Evolutionary conservation across 1,139 yeast species (phyloP).

Genomic region (Yamadazyma jaroonii): DNA sequence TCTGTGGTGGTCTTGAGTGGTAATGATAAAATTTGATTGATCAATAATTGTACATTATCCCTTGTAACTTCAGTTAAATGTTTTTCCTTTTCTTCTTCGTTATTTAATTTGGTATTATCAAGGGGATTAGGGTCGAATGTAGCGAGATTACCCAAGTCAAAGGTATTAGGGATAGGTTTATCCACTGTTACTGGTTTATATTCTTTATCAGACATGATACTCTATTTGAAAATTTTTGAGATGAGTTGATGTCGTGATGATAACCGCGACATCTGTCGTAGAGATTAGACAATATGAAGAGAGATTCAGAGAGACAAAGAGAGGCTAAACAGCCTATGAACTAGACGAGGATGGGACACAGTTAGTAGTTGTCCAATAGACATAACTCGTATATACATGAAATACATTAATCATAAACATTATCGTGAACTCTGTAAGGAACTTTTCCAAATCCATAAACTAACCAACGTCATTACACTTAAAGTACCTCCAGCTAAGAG

Average conservation of each 20-base stretch:
- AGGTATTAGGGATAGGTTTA: constrained; percentile 81
- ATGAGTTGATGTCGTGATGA: constrained; percentile 2
- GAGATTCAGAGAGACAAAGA: no score
- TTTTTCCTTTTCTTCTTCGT: constrained; percentile 56
- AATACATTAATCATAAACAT: neutral
- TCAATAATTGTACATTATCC: constrained; percentile 87
- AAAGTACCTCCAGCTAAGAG: constrained; percentile 66
- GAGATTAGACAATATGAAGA: neutral
- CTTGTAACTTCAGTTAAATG: constrained; percentile 70
- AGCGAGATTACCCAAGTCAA: constrained; percentile 83
- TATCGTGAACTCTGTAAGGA: constrained; percentile 24
- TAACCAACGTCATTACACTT: constrained; percentile 56
- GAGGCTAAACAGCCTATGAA: no score
- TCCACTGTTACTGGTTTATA: constrained; percentile 79
- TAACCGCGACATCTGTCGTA: neutral
- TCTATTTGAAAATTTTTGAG: constrained; percentile 4
- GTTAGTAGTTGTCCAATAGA: no score
- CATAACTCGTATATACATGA: neutral
- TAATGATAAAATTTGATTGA: constrained; percentile 84
- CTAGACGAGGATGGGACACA: no score
- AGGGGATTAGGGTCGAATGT: constrained; percentile 86
- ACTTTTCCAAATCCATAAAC: constrained; percentile 61
- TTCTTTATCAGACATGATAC: constrained; percentile 26
- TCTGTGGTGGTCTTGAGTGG: constrained; percentile 87
- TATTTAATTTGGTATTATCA: constrained; percentile 53